Conservation (phyloP, 2,329 filamentous ascomycete genomes). For the Botryotinia narcissicola region DNA sequence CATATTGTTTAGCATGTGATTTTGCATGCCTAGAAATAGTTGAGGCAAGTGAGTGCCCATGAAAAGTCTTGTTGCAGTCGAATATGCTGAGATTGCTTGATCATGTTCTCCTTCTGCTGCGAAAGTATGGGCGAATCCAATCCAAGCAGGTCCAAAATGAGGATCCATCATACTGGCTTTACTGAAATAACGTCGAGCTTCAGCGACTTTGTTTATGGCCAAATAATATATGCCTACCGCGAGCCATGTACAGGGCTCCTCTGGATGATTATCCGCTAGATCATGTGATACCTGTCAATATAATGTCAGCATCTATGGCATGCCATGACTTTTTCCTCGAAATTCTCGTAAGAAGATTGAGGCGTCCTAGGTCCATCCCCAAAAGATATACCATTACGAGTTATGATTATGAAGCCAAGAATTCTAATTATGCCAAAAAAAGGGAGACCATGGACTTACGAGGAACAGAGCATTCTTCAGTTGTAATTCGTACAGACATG, state of each 20-base stretch:
- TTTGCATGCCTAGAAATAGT: conserved; percentile 97
- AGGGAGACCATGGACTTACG: conserved; percentile 33
- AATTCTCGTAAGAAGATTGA: background rate
- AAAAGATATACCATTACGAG: background rate
- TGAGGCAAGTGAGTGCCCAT: conserved; percentile 96
- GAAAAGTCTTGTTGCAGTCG: conserved; percentile 88
- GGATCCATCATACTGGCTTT: conserved; percentile 98
- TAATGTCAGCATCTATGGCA: background rate
- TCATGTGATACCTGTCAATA: conserved; percentile 67
- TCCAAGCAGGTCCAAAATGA: conserved; percentile 97
- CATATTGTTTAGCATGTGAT: conserved; percentile 94
- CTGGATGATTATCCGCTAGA: conserved; percentile 84
- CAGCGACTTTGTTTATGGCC: conserved; percentile 81
- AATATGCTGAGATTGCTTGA: conserved; percentile 96
- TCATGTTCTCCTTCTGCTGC: conserved; percentile 97
- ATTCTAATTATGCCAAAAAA: background rate
- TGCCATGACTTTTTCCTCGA: background rate
- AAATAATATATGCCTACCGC: conserved; percentile 96
- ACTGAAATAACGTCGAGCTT: conserved; percentile 92
- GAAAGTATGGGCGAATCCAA: conserved; percentile 97
- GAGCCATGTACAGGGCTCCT: conserved; percentile 89
- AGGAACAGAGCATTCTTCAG: conserved; percentile 88
- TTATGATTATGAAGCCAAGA: background rate
- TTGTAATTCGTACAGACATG: conserved; percentile 83
- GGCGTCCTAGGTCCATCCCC: too few relatives aligned